Conservation (phyloP, 495 filamentous ascomycete genomes). For the Penicillium lagena region DNA sequence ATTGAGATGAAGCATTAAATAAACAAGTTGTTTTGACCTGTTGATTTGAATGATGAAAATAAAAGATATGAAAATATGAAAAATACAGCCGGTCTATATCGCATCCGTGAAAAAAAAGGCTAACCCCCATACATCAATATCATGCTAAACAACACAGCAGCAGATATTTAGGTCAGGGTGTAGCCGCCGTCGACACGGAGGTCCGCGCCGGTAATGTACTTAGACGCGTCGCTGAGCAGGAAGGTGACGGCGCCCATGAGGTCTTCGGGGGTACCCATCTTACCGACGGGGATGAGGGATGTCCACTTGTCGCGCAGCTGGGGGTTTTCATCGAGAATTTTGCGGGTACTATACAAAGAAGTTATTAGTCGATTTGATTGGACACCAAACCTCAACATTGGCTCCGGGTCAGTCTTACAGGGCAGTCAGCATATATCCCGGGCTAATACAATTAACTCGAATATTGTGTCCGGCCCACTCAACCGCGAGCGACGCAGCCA, state of each 20-base stretch:
- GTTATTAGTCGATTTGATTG: not conserved
- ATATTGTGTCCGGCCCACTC: constrained; percentile 84
- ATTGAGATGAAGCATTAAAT: too few relatives aligned
- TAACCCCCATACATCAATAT: too few relatives aligned
- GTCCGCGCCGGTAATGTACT: constrained; percentile 86
- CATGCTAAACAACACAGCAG: too few relatives aligned
- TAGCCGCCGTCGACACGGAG: constrained; percentile 89
- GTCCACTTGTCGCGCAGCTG: constrained; percentile 84
- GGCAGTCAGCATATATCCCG: constrained; percentile 92
- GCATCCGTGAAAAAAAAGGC: too few relatives aligned
- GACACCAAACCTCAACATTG: constrained; percentile 6
- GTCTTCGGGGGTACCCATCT: constrained; percentile 88
- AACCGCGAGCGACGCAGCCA: constrained; percentile 74
- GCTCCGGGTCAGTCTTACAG: constrained; percentile 51
- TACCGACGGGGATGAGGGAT: constrained; percentile 80
- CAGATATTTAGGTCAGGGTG: constrained; percentile 60
- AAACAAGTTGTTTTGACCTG: too few relatives aligned
- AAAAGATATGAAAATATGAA: too few relatives aligned
- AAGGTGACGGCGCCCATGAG: constrained; percentile 92
- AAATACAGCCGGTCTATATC: too few relatives aligned
- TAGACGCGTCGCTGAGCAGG: constrained; percentile 76
- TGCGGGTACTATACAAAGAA: constrained; percentile 61
- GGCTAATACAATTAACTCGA: constrained; percentile 85
- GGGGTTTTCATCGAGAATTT: constrained; percentile 89
- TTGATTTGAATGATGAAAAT: too few relatives aligned